Evolutionary conservation across 371 early-diverging fungal genomes (phyloP).

Genomic region (Dipsacomyces acuminosporus): DNA sequence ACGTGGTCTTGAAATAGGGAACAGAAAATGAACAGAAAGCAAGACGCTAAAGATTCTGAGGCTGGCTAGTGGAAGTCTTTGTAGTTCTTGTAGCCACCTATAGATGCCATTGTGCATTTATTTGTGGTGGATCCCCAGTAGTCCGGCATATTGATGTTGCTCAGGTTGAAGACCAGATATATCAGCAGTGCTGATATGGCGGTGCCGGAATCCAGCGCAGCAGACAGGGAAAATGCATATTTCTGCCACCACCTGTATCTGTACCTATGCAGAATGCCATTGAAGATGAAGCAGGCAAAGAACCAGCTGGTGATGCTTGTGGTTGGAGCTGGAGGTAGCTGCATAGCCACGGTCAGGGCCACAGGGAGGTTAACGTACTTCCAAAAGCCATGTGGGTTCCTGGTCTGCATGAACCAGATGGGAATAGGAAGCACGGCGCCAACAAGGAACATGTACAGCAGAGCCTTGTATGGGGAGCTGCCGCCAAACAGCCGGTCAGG

Average conservation of each 20-base stretch:
- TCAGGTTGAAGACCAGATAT: constrained; percentile 2
- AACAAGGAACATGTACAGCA: constrained; percentile 55
- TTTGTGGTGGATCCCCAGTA: constrained; percentile 7
- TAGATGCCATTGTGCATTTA: constrained; percentile 2
- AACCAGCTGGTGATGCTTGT: constrained; percentile 57
- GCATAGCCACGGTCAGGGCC: constrained; percentile 48
- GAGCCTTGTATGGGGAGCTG: constrained; percentile 48
- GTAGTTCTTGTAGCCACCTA: constrained; percentile 6
- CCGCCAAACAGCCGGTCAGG: constrained; percentile 57
- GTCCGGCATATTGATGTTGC: constrained; percentile 1
- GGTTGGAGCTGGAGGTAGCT: constrained; percentile 51
- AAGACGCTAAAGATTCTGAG: too few species aligned
- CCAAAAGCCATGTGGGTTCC: constrained; percentile 45
- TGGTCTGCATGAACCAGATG: constrained; percentile 46
- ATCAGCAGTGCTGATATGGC: neutral
- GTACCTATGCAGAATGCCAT: constrained; percentile 50
- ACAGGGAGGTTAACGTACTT: constrained; percentile 56
- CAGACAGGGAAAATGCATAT: constrained; percentile 62
- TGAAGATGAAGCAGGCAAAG: constrained; percentile 55
- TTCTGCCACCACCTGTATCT: constrained; percentile 56
- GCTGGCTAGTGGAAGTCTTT: neutral
- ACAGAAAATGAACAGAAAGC: too few species aligned
- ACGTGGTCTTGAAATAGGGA: too few species aligned
- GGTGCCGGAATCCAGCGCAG: constrained; percentile 58
- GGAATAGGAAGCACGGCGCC: constrained; percentile 58